Conservation (phyloP, 768 basidiomycete genomes). For the Tylopilus intermedius region DNA sequence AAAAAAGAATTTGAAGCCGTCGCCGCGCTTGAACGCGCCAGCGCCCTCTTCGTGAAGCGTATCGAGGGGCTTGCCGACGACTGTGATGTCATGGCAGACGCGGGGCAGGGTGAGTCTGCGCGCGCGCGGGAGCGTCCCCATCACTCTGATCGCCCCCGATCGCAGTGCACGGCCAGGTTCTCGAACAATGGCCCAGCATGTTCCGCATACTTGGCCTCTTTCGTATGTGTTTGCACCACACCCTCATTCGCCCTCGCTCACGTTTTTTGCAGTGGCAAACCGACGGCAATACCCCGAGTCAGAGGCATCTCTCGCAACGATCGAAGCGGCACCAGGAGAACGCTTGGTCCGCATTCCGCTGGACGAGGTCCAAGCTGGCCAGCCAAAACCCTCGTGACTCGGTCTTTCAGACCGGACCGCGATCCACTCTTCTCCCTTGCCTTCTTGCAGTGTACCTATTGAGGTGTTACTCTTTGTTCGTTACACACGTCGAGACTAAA, state of each 20-base stretch:
- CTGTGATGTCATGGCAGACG: slow-evolving; percentile 72
- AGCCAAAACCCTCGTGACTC: slow-evolving; percentile 10
- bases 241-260: background rate
- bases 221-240: slow-evolving; percentile 38
- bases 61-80: slow-evolving; percentile 67
- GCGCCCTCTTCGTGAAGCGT: slow-evolving; percentile 57
- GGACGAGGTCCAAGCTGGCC: slow-evolving; percentile 50
- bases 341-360: slow-evolving; percentile 70
- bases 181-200: slow-evolving; percentile 81
- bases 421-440: background rate
- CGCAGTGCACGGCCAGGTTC: slow-evolving; percentile 69
- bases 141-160: background rate
- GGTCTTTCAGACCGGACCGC: background rate
- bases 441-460: background rate
- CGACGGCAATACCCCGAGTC: slow-evolving; percentile 32
- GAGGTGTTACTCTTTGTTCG: background rate
- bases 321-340: slow-evolving; percentile 40
- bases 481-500: background rate
- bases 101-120: slow-evolving; percentile 52
- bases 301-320: slow-evolving; percentile 18
- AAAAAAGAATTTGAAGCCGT: slow-evolving; percentile 80
- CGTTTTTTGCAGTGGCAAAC: slow-evolving; percentile 41
- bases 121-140: no score
- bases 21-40: slow-evolving; percentile 63
- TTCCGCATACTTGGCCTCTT: slow-evolving; percentile 70